phyloP scores from a whole-genome alignment of 2,329 filamentous ascomycete genomes.

The Penicillium corylophilum region DNA sequence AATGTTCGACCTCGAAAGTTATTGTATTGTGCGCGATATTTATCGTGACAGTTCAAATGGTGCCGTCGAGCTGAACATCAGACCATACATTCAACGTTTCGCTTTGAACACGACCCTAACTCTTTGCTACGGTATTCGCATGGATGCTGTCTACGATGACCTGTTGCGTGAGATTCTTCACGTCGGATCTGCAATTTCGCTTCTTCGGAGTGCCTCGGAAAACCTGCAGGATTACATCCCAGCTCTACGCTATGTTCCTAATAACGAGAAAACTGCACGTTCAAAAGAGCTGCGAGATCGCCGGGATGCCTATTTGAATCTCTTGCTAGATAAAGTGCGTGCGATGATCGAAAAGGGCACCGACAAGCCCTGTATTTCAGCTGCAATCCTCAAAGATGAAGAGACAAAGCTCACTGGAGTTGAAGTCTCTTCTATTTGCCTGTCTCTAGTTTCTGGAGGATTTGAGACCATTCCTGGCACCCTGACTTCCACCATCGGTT shows the following conservation, averaged over 20 bases:
- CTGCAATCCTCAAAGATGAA: constrained; percentile 64
- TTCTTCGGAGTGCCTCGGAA: constrained; percentile 69
- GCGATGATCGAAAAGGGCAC: constrained; percentile 58
- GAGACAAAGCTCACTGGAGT: constrained; percentile 64
- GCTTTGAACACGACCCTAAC: constrained; percentile 71
- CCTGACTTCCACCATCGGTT: constrained; percentile 69
- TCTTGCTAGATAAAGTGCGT: constrained; percentile 55
- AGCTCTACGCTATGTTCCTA: constrained; percentile 58
- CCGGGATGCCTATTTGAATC: constrained; percentile 62
- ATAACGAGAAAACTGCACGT: constrained; percentile 55
- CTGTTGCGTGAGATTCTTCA: constrained; percentile 69
- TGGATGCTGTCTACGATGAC: constrained; percentile 64
- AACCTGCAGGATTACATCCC: constrained; percentile 79
- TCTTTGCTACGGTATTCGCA: constrained; percentile 72
- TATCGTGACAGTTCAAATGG: constrained; percentile 61
- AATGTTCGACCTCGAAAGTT: constrained; percentile 72
- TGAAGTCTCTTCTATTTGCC: constrained; percentile 71
- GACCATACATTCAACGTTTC: constrained; percentile 67
- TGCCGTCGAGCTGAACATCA: constrained; percentile 61
- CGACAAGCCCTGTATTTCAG: constrained; percentile 63
- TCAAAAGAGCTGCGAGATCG: constrained; percentile 63
- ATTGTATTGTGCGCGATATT: constrained; percentile 66
- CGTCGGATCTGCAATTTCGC: constrained; percentile 69
- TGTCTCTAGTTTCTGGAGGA: constrained; percentile 73
- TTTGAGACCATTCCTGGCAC: constrained; percentile 75